Evolutionary conservation across 2,329 filamentous ascomycete genomes (phyloP), one percentile per base, ranked within the genome.

Genomic region (Xylariaceae sp.): DNA sequence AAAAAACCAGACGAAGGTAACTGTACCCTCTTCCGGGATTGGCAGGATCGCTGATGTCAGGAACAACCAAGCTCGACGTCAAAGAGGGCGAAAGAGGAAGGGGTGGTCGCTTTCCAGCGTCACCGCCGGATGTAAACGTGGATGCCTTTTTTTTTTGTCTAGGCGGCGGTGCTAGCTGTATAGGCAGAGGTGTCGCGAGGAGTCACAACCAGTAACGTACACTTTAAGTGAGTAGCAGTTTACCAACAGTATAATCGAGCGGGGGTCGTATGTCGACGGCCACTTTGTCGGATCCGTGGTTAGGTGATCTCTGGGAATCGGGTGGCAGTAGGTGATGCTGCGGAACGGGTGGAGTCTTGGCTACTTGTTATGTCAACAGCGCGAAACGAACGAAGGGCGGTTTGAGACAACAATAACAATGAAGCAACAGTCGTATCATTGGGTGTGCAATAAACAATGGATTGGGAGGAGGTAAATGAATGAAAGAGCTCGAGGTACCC

Each of bases 1-100:
- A 19, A 55, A 57, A 55, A 55, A 52, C 55, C 52, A 53, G 19
- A 52, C 34, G 45, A 30, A 43, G 51, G 57, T 56, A 49, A 57
- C 48, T 48, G 51, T 37, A 48, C 32, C 44, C 19, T 19, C 29
- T 51, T 30, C 34, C 9, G 43, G 45, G 51, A 46, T 37, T 50
- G 46, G 44, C 52, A 42, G 53, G 58, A 37, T 43, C 42, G 47
- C 51, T 43, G 35, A 51, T 47, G 47, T 48, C 47, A 58, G 55
- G 55, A 43, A 55, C 50, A 45, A 47, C 44, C 53, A 47, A 51
- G 54, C 44, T 57, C 35, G 42, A 40, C 46, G 26, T 39, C 27
- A 41, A 53, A 27, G 30, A 45, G 47, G 37, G 41, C 19, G 26
- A 49, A 53, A 54, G n/a, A 54, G 56, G 47, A 54, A 56, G 53